Evolutionary conservation across 306 rosid genomes (phyloP).

Genomic region (Albizia julibrissin): DNA sequence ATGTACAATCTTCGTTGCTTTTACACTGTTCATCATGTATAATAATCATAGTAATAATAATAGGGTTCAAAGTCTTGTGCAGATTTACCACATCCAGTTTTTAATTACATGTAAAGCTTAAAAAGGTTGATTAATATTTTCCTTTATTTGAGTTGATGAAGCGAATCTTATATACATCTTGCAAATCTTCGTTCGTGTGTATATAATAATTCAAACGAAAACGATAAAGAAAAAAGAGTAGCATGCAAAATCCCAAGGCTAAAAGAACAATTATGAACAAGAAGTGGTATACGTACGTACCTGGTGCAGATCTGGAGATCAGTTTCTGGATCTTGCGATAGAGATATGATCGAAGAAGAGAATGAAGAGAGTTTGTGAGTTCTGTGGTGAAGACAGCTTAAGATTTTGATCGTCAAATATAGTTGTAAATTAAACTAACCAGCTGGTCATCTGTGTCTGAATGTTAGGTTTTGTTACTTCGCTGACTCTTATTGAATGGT

Average conservation of each 20-base stretch:
- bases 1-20: too few species aligned
- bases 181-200: neutral
- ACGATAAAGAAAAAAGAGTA: neutral
- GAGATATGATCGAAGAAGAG: neutral
- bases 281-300: neutral
- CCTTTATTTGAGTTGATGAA: neutral
- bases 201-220: neutral
- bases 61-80: neutral
- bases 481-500: slow-evolving; percentile 21
- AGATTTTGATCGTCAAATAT: neutral
- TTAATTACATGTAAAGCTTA: too few species aligned
- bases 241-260: neutral
- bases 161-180: neutral
- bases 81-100: too few species aligned
- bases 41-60: too few species aligned
- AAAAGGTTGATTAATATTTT: neutral
- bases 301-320: neutral
- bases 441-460: neutral
- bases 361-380: neutral
- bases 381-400: neutral
- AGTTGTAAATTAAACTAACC: neutral
- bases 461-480: neutral
- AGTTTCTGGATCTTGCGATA: neutral
- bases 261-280: neutral
- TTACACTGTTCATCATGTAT: neutral